Evolutionary conservation across 2,329 filamentous ascomycete genomes (phyloP).

Genomic region (Endocalyx cinctus): DNA sequence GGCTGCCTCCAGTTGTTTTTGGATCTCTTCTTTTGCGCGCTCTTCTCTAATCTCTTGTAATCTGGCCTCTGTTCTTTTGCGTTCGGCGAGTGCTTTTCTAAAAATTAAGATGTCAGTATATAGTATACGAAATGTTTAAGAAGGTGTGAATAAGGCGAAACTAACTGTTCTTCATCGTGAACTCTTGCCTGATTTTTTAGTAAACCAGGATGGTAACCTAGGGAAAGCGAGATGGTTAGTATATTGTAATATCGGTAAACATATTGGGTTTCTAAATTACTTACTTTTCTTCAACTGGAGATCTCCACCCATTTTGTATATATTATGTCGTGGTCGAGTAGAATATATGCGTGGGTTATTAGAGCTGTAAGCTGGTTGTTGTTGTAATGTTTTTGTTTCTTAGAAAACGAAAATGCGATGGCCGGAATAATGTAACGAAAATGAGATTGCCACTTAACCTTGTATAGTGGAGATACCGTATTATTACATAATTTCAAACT

Average conservation of each 20-base stretch:
- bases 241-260: slow-evolving; percentile 85
- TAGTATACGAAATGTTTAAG: neutral
- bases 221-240: too few relatives aligned
- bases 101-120: slow-evolving; percentile 65
- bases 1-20: slow-evolving; percentile 81
- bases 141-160: neutral
- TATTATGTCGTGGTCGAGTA: neutral
- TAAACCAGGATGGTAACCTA: slow-evolving; percentile 89
- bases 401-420: too few relatives aligned
- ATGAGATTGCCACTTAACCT: too few relatives aligned
- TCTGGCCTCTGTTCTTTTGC: slow-evolving; percentile 87
- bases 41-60: slow-evolving; percentile 93
- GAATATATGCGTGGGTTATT: too few relatives aligned
- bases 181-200: slow-evolving; percentile 87
- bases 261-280: slow-evolving; percentile 85
- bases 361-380: too few relatives aligned
- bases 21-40: slow-evolving; percentile 84
- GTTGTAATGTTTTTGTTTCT: too few relatives aligned
- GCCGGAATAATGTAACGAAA: too few relatives aligned
- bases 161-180: slow-evolving; percentile 68
- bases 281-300: slow-evolving; percentile 94
- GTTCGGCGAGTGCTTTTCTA: slow-evolving; percentile 87
- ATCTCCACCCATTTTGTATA: slow-evolving; percentile 75
- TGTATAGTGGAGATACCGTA: too few relatives aligned
- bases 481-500: too few relatives aligned